Conservation (phyloP, 2,329 filamentous ascomycete species). For the Tolypocladium paradoxum region DNA sequence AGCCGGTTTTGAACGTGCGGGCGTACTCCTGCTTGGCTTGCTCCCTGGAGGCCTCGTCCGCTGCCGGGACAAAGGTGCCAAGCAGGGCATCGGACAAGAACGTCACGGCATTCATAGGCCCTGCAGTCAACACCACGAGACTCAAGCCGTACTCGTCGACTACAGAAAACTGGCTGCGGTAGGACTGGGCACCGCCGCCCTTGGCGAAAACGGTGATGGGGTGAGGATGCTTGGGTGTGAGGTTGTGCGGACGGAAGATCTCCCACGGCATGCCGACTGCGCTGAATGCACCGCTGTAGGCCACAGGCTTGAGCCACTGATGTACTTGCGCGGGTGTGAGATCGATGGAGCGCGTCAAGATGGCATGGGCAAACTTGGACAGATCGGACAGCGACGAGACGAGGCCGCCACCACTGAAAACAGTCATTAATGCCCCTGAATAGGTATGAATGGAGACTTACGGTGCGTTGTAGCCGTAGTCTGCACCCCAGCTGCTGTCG, state of each 20-base stretch:
- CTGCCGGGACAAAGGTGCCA: slow-evolving; percentile 13
- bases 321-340: slow-evolving; percentile 12
- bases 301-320: slow-evolving; percentile 24
- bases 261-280: slow-evolving; percentile 28
- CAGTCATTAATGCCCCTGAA: not conserved
- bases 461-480: slow-evolving; percentile 22
- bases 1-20: not conserved
- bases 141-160: slow-evolving; percentile 25
- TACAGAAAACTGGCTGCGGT: slow-evolving; percentile 22
- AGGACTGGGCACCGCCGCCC: slow-evolving; percentile 21
- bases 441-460: slow-evolving; percentile 8
- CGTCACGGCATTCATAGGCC: slow-evolving; percentile 15
- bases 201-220: slow-evolving; percentile 22
- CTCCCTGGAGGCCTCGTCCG: slow-evolving; percentile 15
- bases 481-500: slow-evolving; percentile 20
- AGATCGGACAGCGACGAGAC: slow-evolving; percentile 23
- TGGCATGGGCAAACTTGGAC: slow-evolving; percentile 13
- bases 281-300: slow-evolving; percentile 17
- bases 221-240: slow-evolving; percentile 17
- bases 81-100: slow-evolving; percentile 17
- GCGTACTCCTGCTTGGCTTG: slow-evolving; percentile 14
- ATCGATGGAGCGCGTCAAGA: slow-evolving; percentile 17
- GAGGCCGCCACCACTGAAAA: slow-evolving; percentile 19
- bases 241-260: slow-evolving; percentile 16
- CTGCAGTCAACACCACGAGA: slow-evolving; percentile 19